Base-by-base conservation (phyloP, 2,329 filamentous ascomycete genomes). In the Camptophora hylomeconis region DNA sequence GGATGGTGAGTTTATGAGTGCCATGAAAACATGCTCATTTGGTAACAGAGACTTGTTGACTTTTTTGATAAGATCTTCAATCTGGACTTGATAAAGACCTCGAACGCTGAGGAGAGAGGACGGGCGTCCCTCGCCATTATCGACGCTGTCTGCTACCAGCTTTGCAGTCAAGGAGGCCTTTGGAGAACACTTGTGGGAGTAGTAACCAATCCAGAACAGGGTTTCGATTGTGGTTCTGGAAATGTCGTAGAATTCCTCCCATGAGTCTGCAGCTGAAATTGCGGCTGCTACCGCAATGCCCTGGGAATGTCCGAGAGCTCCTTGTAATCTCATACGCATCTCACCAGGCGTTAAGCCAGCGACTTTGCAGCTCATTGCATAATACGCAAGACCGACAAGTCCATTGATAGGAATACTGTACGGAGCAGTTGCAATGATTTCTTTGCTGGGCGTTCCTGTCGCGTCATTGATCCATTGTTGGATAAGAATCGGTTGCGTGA, bases 401-500 rank as follows among this genome's bases (percentile, higher is more conserved):
- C 52, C 54, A 12, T 57, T 56, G 5, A 58, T 26, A 2, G 56
- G 54, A 23, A 57, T 50, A 39, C 55, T 58, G 11, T 58, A 45
- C 4, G 54, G 51, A 3, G 53, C 48, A 2, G 48, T 48, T 17
- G 50, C 37, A 3, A 58, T 41, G 28, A 52, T 53, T n/a, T 49
- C 47, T 5, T 6, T 13, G 9, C 22, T 18, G 15, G 26, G 26
- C 17, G 13, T 13, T 21, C 11, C 22, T 22, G 11, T 18, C 13
- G 16, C 6, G 5, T 22, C 11, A 12, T 21, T 10, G 5, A 29
- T 8, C 26, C 26, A 29, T 10, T 5, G n/a, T 6, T 5, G n/a
- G 7, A 29, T 10, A 29, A 13, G 11, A 18, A 29, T 26, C 24
- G 11, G 13, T 11, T 11, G 17, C 7, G 12, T 16, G 24, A 15